Conservation (phyloP, 192 early-diverging fungal genomes). For the Gonapodya prolifera region DNA sequence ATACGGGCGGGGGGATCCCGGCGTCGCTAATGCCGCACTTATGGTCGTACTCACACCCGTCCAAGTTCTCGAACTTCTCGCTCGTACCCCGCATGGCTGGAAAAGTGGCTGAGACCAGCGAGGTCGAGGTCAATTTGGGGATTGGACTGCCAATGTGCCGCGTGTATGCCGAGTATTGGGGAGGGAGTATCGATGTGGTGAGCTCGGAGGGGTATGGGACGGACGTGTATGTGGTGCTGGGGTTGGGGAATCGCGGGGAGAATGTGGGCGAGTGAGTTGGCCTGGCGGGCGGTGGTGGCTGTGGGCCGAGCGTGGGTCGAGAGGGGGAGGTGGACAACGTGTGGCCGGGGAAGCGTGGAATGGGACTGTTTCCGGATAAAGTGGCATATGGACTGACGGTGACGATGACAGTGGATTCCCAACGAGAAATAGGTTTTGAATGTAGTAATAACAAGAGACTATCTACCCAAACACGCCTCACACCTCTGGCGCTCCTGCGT, state of each 20-base stretch:
- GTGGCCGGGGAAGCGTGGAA: too few species aligned
- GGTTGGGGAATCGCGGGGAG: constrained; percentile 52
- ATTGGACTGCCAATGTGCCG: constrained; percentile 82
- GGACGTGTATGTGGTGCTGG: constrained; percentile 77
- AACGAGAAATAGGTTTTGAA: too few species aligned
- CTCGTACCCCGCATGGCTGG: constrained; percentile 65
- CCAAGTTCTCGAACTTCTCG: constrained; percentile 50
- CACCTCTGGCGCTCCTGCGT: too few species aligned
- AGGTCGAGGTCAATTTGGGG: constrained; percentile 41
- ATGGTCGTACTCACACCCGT: constrained; percentile 68
- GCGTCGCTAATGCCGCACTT: constrained; percentile 47
- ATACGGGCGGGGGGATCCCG: constrained; percentile 81
- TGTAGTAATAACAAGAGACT: too few species aligned
- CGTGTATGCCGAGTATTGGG: constrained; percentile 94
- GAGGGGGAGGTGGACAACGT: too few species aligned
- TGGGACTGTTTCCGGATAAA: too few species aligned
- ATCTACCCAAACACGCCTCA: too few species aligned
- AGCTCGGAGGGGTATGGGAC: constrained; percentile 82
- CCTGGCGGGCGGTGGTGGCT: too few species aligned
- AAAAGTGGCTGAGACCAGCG: constrained; percentile 47
- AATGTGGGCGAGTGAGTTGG: constrained; percentile 28
- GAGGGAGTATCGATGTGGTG: constrained; percentile 64
- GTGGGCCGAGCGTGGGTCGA: too few species aligned
- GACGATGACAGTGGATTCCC: too few species aligned
- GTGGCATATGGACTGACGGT: too few species aligned